Evolutionary conservation across 257 asterid genomes (phyloP), one percentile per base, ranked within the genome.

Genomic region (Salvia miltiorrhiza): DNA sequence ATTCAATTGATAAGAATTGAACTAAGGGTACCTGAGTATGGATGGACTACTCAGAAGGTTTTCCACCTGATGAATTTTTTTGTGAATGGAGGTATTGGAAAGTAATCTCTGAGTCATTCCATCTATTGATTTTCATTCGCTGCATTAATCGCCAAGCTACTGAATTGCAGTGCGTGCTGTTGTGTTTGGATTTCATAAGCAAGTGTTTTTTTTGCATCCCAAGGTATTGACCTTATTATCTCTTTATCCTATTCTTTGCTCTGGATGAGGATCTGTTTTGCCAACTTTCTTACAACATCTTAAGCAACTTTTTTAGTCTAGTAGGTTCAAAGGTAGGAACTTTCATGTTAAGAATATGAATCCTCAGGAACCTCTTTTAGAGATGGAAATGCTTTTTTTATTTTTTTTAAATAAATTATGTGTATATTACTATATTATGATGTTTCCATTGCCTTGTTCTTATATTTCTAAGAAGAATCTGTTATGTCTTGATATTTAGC

Each of bases 21-120:
- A 77, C 68, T 84, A 56, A 88, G 98, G 80, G 98, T 92, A 65
- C 96, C 98, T 0, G 96, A 87, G 80, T 92, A 86, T 79, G 96
- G 98, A 28, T 92, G 98, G 98, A 92, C 98, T 32, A 89, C 94
- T 3, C 96, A 89, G 79, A 92, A 92, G 87, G 90, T 92, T 76
- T 92, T 92, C 87, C 95, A 92, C 81, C 87, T 92, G 71, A 92
- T 92, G 98, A 92, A 92, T 83, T 92, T 87, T 63, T 60, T 92
- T 74, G 98, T 92, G 53, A 92, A 89, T 86, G 98, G 98, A 86
- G 96, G 96, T 92, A 80, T 16, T 74, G 60, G 9, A 32, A 32
- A 67, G 54, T 62, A 66, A 21, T 63, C 41, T 39, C 54, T 54
- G 30, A 17, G 57, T 55, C 43, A 1, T 50, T 53, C 33, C 39